Conservation (phyloP, 1,139 yeast genomes). For the Nakaseomyces sp. region DNA sequence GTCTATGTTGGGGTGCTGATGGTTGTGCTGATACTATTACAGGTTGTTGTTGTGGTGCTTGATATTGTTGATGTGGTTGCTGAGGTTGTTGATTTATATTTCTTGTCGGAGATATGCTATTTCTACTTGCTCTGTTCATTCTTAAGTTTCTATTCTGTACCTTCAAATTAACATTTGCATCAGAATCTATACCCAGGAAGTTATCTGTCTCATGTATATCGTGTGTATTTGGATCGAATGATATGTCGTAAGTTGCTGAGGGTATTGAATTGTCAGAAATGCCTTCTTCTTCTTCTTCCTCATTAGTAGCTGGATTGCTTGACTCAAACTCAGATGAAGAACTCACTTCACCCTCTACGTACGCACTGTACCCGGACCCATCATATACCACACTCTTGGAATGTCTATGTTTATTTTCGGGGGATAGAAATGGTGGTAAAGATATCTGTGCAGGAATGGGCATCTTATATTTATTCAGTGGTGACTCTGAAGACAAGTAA, state of each 20-base stretch:
- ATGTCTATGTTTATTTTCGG: slow-evolving; percentile 24
- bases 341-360: slow-evolving; percentile 9
- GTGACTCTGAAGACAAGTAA: slow-evolving; percentile 31
- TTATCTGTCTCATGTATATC: slow-evolving; percentile 16
- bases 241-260: slow-evolving; percentile 24
- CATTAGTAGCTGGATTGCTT: slow-evolving; percentile 5
- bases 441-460: slow-evolving; percentile 33
- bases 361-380: slow-evolving; percentile 26
- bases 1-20: neutral
- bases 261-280: slow-evolving; percentile 21
- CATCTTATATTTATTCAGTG: slow-evolving; percentile 28
- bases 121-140: neutral
- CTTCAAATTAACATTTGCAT: slow-evolving; percentile 29
- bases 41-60: neutral
- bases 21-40: neutral
- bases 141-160: slow-evolving; percentile 25
- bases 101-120: neutral
- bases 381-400: slow-evolving; percentile 25
- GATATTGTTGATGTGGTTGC: neutral
- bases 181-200: slow-evolving; percentile 26
- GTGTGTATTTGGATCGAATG: slow-evolving; percentile 19
- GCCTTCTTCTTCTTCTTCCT: neutral
- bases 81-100: neutral
- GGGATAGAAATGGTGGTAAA: slow-evolving; percentile 33
- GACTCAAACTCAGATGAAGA: slow-evolving; percentile 2